phyloP scores from a whole-genome alignment of 2,329 filamentous ascomycete species.

The Colletotrichum sp. region DNA sequence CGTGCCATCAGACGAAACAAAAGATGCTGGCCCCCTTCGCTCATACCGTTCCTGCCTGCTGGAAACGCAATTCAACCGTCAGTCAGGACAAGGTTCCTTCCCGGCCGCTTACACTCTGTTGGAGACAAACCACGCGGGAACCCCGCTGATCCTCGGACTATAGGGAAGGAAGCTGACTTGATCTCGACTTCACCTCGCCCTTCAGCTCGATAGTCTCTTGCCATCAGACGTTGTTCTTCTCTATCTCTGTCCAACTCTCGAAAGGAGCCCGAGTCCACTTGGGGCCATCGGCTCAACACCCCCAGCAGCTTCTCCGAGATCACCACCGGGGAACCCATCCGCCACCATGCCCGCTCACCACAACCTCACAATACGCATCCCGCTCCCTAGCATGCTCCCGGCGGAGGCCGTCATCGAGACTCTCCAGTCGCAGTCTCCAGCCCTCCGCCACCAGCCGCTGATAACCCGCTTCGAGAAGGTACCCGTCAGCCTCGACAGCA shows the following conservation, averaged over 20 bases:
- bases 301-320: background rate
- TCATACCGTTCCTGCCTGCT: background rate
- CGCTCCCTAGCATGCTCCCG: constrained; percentile 44
- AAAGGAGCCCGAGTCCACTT: background rate
- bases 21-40: background rate
- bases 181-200: background rate
- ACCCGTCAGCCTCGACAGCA: constrained; percentile 33
- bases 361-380: constrained; percentile 42
- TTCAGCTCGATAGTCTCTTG: background rate
- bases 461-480: constrained; percentile 40
- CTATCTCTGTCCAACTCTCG: background rate
- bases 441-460: constrained; percentile 46
- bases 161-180: constrained; percentile 10
- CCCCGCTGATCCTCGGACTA: constrained; percentile 1
- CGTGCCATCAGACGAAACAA: constrained; percentile 18
- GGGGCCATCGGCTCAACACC: background rate
- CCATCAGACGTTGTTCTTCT: background rate
- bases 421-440: constrained; percentile 44
- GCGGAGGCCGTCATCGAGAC: constrained; percentile 41
- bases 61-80: background rate
- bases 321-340: background rate
- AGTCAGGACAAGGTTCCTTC: background rate
- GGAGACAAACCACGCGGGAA: background rate
- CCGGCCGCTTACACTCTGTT: background rate
- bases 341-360: constrained; percentile 28